These are phyloP conservation scores for Deinandra increscens DNA, from an alignment of 129 eudicot species.

Conservation along the genomic window DNA sequence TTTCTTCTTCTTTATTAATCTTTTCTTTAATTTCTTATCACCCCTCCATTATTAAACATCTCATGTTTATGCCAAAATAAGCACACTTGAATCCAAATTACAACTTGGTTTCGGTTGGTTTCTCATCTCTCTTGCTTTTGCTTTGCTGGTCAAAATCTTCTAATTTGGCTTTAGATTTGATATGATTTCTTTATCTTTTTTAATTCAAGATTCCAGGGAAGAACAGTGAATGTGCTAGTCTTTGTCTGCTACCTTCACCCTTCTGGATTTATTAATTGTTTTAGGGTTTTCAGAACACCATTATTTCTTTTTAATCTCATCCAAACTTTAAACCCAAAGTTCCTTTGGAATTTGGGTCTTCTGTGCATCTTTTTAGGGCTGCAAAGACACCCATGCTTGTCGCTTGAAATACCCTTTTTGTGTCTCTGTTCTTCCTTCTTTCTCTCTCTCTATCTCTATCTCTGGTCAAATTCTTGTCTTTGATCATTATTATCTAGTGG, in stretches of 20 bases:
- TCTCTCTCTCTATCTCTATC: background rate
- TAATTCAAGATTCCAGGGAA: constrained; percentile 28
- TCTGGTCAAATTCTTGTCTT: constrained; percentile 11
- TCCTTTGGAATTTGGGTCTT: constrained; percentile 50
- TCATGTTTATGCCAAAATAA: too few species aligned
- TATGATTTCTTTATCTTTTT: constrained; percentile 18
- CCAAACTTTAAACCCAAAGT: too few species aligned
- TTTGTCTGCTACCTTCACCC: constrained; percentile 63
- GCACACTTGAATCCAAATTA: constrained; percentile 30
- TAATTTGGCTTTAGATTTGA: constrained; percentile 27
- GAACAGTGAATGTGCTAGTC: too few species aligned
- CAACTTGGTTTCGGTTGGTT: constrained; percentile 22
- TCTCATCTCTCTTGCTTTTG: constrained; percentile 25
- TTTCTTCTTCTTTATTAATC: background rate
- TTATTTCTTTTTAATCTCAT: constrained; percentile 30
- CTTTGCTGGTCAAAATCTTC: constrained; percentile 22
- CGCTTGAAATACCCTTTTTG: constrained; percentile 30
- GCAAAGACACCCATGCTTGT: constrained; percentile 67
- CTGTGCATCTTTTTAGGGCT: constrained; percentile 66
- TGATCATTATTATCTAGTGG: constrained; percentile 29
- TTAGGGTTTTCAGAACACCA: constrained; percentile 33
- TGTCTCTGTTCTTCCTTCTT: constrained; percentile 15
- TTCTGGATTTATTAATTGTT: constrained; percentile 15
- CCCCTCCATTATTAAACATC: constrained; percentile 17
- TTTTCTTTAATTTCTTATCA: constrained; percentile 13